phyloP scores from a whole-genome alignment of 495 filamentous ascomycete species.

The Penicillium psychrofluorescens region DNA sequence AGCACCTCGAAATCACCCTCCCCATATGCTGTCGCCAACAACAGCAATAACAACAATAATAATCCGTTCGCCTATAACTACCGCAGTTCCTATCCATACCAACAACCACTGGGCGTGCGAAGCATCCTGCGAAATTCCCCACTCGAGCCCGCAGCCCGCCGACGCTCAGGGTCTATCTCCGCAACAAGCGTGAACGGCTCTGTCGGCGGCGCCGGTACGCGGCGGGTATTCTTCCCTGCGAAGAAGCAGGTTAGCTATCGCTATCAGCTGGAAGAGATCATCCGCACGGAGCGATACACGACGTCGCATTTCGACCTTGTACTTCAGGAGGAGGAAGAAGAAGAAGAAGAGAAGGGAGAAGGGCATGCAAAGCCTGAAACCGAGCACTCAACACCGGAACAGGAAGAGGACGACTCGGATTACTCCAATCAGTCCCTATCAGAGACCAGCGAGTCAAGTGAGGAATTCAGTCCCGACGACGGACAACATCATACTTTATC shows the following conservation, averaged over 20 bases:
- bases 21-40: slow-evolving; percentile 18
- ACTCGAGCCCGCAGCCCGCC: slow-evolving; percentile 27
- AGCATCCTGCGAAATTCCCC: slow-evolving; percentile 77
- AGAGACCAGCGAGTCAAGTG: slow-evolving; percentile 35
- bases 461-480: slow-evolving; percentile 25
- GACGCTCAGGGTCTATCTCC: slow-evolving; percentile 33
- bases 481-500: not conserved
- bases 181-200: slow-evolving; percentile 13
- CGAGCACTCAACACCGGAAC: not conserved
- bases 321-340: slow-evolving; percentile 1
- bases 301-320: slow-evolving; percentile 34
- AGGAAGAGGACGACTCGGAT: slow-evolving; percentile 33
- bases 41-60: slow-evolving; percentile 11
- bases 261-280: slow-evolving; percentile 46
- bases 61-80: slow-evolving; percentile 14
- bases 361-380: not conserved
- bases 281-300: slow-evolving; percentile 44
- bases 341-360: not conserved
- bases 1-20: slow-evolving; percentile 28
- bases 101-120: slow-evolving; percentile 54
- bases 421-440: slow-evolving; percentile 19
- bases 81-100: slow-evolving; percentile 46
- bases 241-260: slow-evolving; percentile 51
- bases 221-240: slow-evolving; percentile 49
- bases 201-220: slow-evolving; percentile 22